Percentiles rank a stretch among this genome's conserved stretches.
Conservation (phyloP, 441 rosid species). For the Pelargonium australe region DNA sequence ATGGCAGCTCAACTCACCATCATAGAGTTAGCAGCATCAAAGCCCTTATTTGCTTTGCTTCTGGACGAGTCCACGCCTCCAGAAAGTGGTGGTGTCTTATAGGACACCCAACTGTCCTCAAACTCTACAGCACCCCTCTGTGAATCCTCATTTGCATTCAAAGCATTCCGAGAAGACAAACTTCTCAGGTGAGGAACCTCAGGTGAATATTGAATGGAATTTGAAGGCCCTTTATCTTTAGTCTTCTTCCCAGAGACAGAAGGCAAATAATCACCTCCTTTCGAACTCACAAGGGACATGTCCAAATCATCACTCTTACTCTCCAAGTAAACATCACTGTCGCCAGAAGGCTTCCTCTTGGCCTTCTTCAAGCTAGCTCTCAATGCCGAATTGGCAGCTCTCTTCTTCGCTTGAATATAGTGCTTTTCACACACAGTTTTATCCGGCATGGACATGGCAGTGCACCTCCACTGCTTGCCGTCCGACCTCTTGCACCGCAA, state of each 20-base stretch:
- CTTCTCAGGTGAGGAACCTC: conserved; percentile 48
- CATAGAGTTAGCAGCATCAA: conserved; percentile 37
- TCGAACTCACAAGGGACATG: conserved; percentile 32
- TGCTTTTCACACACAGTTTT: conserved; percentile 97
- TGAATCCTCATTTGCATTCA: conserved; percentile 42
- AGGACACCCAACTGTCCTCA: conserved; percentile 58
- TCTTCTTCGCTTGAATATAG: conserved; percentile 80
- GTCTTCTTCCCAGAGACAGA: conserved; percentile 35
- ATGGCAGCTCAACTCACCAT: conserved; percentile 32
- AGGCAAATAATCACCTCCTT: conserved; percentile 36
- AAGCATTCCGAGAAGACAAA: conserved; percentile 32
- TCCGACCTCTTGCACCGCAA: conserved; percentile 95
- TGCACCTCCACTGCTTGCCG: conserved; percentile 98
- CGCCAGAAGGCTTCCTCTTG: conserved; percentile 54
- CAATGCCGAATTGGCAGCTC: conserved; percentile 88
- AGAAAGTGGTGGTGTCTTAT: conserved; percentile 47
- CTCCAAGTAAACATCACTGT: conserved; percentile 56
- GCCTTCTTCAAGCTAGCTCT: conserved; percentile 80
- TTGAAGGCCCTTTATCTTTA: conserved; percentile 43
- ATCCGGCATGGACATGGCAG: conserved; percentile 94
- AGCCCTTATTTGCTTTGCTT: conserved; percentile 49
- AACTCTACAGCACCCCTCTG: conserved; percentile 43
- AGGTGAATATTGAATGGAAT: conserved; percentile 43
- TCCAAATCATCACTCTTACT: conserved; percentile 59
- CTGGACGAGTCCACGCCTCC: conserved; percentile 43